Conservation (phyloP, 2,329 filamentous ascomycete genomes). For the Polytolypa hystricis region DNA sequence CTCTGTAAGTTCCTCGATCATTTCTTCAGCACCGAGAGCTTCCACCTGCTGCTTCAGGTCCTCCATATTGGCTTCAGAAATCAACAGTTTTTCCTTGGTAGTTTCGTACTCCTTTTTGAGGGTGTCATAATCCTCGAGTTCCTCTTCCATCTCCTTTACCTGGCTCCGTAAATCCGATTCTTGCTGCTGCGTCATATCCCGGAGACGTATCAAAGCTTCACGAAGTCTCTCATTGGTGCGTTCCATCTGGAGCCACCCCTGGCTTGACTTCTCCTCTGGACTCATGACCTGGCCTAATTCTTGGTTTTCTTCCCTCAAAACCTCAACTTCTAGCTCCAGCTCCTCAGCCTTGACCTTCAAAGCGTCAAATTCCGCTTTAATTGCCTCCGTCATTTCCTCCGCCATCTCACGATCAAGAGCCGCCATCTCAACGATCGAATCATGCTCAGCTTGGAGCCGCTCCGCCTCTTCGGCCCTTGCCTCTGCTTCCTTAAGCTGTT, state of each 20-base stretch:
- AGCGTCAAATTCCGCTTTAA: slow-evolving; percentile 68
- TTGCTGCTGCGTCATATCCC: slow-evolving; percentile 77
- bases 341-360: slow-evolving; percentile 70
- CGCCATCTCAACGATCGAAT: slow-evolving; percentile 73
- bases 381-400: slow-evolving; percentile 76
- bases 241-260: slow-evolving; percentile 86
- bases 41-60: slow-evolving; percentile 87
- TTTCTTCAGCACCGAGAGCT: slow-evolving; percentile 77
- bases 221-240: slow-evolving; percentile 77
- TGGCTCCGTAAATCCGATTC: slow-evolving; percentile 69
- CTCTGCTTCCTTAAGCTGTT: slow-evolving; percentile 66
- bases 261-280: slow-evolving; percentile 73
- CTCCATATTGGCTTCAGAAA: slow-evolving; percentile 64
- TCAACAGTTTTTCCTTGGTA: slow-evolving; percentile 60
- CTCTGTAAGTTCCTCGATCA: slow-evolving; percentile 85
- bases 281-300: slow-evolving; percentile 77
- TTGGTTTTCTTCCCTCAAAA: slow-evolving; percentile 75
- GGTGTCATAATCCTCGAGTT: slow-evolving; percentile 55
- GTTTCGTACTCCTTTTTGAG: slow-evolving; percentile 60
- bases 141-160: slow-evolving; percentile 61
- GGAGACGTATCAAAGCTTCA: slow-evolving; percentile 71
- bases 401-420: slow-evolving; percentile 92
- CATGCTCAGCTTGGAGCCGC: slow-evolving; percentile 68
- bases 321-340: slow-evolving; percentile 75
- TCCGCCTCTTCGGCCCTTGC: slow-evolving; percentile 58